Evolutionary conservation across 176 grass and related monocot species (phyloP), one percentile per base, ranked within the genome.

Genomic region (Oryza brachyantha): DNA sequence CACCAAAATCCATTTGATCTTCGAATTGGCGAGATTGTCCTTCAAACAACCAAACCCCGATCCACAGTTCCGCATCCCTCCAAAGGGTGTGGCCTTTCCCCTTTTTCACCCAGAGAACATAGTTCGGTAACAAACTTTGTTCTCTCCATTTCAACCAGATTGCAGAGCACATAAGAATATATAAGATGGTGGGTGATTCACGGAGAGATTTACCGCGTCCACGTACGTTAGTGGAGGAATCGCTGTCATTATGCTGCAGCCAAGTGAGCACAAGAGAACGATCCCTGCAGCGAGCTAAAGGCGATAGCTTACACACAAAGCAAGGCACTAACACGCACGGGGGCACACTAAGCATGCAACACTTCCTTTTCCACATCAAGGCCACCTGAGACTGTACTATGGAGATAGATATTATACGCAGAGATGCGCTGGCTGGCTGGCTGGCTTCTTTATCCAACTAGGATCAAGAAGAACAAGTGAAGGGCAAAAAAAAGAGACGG

Each of bases 371-470:
- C 72, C 85, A 58, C 72, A n/a, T 70, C 36, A 29, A 48, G n/a
- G 37, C 37, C 70, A 75, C 61, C 84, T 86, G 84, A 68, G 84
- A 39, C 14, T 8, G 31, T 17, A 52, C 17, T 7, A 13, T 2
- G 5, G 48, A 52, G 16, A n/a, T n/a, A n/a, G 70, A 67, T 74
- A 80, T 80, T 67, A 60, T 80, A 55, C 8, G 14, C 8, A 38
- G 28, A 27, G 10, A 58, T 66, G 40, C 8, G 39, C 9, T 28
- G 58, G 36, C 52, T 28, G 58, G 36, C 52, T 28, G 43, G 36
- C 52, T 6, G 31, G 86, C 39, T 88, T 79, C 39, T 88, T 79
- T 88, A 79, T 88, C 86, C 80, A 79, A 68, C 61, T n/a, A 8
- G 79, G 84, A 86, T 59, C 29, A 64, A 55, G 66, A 22, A 17